phyloP scores from a whole-genome alignment of 345 rosid species.

The Clarkia xantiana region DNA sequence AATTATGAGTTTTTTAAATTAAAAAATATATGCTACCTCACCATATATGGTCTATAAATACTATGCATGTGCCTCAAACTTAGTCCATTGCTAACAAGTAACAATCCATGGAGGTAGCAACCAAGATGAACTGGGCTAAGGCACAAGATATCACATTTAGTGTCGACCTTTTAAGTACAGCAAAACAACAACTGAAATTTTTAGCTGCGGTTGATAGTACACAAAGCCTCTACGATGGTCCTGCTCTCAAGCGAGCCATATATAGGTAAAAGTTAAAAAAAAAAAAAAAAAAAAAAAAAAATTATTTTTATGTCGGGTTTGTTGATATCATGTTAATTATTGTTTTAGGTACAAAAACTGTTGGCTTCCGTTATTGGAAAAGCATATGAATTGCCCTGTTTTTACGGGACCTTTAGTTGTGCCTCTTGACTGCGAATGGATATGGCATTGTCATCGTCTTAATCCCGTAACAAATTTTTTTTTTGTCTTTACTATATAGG shows the following conservation, averaged over 20 bases:
- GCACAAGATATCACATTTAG: not conserved
- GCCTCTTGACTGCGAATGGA: constrained; percentile 93
- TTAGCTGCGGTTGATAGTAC: not conserved
- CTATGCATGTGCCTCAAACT: too few relatives aligned
- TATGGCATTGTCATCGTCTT: constrained; percentile 96
- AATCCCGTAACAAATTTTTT: constrained; percentile 87
- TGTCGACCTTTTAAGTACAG: not conserved
- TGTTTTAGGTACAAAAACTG: not conserved
- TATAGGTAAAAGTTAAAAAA: not conserved
- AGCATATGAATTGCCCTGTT: constrained; percentile 22
- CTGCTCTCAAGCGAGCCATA: not conserved
- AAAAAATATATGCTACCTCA: too few relatives aligned
- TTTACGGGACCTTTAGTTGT: constrained; percentile 49
- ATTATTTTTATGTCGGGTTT: too few relatives aligned
- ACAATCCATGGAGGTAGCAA: not conserved
- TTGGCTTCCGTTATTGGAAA: constrained; percentile 43
- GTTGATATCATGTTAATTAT: too few relatives aligned
- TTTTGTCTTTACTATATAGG: too few relatives aligned
- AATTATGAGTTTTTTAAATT: too few relatives aligned
- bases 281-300: too few relatives aligned
- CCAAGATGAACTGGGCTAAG: not conserved
- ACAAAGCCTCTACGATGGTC: not conserved
- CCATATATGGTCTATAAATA: too few relatives aligned
- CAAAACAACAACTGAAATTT: not conserved
- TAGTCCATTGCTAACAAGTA: too few relatives aligned